Conservation (phyloP, 2,329 filamentous ascomycete genomes). For the Penicillium capsulatum region DNA sequence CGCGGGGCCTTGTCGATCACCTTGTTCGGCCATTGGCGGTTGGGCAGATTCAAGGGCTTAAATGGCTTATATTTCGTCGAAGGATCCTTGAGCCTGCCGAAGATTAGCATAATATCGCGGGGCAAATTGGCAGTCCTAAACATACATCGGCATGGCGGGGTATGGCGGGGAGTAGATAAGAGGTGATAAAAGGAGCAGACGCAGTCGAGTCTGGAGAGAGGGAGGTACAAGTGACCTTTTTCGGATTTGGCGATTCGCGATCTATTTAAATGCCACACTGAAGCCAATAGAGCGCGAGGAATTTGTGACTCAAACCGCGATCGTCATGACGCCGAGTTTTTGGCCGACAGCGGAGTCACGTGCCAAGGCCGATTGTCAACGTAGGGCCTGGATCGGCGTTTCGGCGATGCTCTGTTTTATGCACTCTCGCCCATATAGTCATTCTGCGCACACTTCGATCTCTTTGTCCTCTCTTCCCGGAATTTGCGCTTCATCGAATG, state of each 20-base stretch:
- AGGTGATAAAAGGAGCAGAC: slow-evolving; percentile 14
- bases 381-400: background rate
- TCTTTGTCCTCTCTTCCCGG: no score
- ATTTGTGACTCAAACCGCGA: slow-evolving; percentile 22
- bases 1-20: slow-evolving; percentile 77
- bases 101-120: background rate
- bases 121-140: slow-evolving; percentile 1
- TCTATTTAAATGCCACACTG: slow-evolving; percentile 3
- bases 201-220: slow-evolving; percentile 5
- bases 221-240: slow-evolving; percentile 2
- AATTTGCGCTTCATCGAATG: no score
- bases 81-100: slow-evolving; percentile 46
- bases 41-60: slow-evolving; percentile 47
- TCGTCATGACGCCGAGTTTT: slow-evolving; percentile 23
- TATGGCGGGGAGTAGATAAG: slow-evolving; percentile 23
- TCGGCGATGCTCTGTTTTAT: background rate
- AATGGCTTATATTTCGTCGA: slow-evolving; percentile 48
- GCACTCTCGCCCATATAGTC: background rate
- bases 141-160: slow-evolving; percentile 40
- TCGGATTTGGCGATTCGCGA: background rate
- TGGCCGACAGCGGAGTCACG: slow-evolving; percentile 28
- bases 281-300: slow-evolving; percentile 20
- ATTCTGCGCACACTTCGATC: no score
- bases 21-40: slow-evolving; percentile 72
- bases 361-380: slow-evolving; percentile 3